Base-by-base conservation (phyloP, 768 basidiomycete genomes). In the Amanita muscaria region DNA sequence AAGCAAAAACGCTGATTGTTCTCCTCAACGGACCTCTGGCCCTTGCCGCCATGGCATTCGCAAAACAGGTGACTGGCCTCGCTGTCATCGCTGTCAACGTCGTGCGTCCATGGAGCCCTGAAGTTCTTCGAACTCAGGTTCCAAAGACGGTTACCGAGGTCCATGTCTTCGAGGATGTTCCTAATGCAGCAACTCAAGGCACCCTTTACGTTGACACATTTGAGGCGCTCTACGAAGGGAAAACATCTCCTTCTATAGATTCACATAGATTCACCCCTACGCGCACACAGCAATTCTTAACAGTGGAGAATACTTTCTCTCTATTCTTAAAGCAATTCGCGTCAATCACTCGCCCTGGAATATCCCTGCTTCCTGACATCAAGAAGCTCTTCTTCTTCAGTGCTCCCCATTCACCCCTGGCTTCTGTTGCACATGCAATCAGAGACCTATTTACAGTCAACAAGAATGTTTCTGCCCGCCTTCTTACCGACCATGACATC, bases 31-130 rank as follows among this genome's bases (percentile, higher is more conserved):
- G 89, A 0, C 81, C 86, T 2, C 62, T 88, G 29, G 83, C 88
- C n/a, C 65, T 80, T 29, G 64, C 68, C 25, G 74, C 80, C 16
- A 75, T 79, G 51, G 70, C 75, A 1, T 58, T 79, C 9, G 70
- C 73, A 10, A 53, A 57, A 30, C 62, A 59, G 30, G 53, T 61
- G 1, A 50, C 66, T 7, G 76, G 79, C 9, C 60, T 89, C 8
- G 88, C 80, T 2, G 70, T 83, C 1, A 67, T 92, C 44, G 62
- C 74, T 35, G 82, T 90, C 42, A 82, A 85, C 50, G 80, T 88
- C n/a, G 69, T 89, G 42, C 77, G 86, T 37, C 87, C 91, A 18
- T 92, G 91, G 91, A 68, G 76, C 54, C 77, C 80, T 48, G 65
- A 69, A 15, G 73, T 76, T n/a, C 69, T 94, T 48, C 71, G 69